A percentile compares a stretch with the other conserved stretches of the same genome.
phyloP scores from a whole-genome alignment of 768 basidiomycete genomes.

The Phlebiopsis gigantea region DNA sequence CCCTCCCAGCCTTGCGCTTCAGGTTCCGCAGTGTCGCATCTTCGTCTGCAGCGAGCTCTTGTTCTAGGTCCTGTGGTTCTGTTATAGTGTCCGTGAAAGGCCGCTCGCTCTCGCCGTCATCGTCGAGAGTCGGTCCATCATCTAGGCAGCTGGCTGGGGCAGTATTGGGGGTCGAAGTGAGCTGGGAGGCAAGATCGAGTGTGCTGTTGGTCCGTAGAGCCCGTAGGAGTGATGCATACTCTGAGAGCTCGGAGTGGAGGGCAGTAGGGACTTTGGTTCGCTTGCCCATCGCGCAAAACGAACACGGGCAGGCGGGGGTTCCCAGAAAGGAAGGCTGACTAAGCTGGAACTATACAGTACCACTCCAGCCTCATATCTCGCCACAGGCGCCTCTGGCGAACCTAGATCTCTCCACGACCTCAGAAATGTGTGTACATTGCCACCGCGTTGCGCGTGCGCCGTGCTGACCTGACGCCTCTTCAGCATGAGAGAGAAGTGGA shows the following conservation, averaged over 20 bases:
- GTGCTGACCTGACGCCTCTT: conserved; percentile 1
- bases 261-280: conserved; percentile 44
- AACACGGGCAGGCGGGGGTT: not conserved
- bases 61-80: not conserved
- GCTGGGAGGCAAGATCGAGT: conserved; percentile 53
- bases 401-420: conserved; percentile 27
- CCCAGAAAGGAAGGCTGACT: conserved; percentile 18
- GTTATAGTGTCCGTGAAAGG: conserved; percentile 6
- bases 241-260: conserved; percentile 59
- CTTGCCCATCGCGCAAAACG: conserved; percentile 27
- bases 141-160: conserved; percentile 17
- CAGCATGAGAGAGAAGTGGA: conserved; percentile 96
- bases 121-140: conserved; percentile 22
- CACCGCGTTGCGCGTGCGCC: not conserved
- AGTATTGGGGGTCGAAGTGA: conserved; percentile 25
- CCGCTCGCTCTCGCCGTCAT: conserved; percentile 21
- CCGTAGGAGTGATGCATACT: conserved; percentile 63
- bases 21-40: not conserved
- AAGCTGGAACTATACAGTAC: conserved; percentile 27
- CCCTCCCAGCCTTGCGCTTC: conserved; percentile 19
- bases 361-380: conserved; percentile 15
- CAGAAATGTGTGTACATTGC: conserved; percentile 21
- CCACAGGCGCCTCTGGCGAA: conserved; percentile 9
- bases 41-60: not conserved
- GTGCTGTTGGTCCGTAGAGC: conserved; percentile 52